Percentiles rank a stretch among this genome's conserved stretches.
These are phyloP conservation scores for Trypanosoma boissoni DNA, from an alignment of 208 protist genomes.

Conservation along the genomic window DNA sequence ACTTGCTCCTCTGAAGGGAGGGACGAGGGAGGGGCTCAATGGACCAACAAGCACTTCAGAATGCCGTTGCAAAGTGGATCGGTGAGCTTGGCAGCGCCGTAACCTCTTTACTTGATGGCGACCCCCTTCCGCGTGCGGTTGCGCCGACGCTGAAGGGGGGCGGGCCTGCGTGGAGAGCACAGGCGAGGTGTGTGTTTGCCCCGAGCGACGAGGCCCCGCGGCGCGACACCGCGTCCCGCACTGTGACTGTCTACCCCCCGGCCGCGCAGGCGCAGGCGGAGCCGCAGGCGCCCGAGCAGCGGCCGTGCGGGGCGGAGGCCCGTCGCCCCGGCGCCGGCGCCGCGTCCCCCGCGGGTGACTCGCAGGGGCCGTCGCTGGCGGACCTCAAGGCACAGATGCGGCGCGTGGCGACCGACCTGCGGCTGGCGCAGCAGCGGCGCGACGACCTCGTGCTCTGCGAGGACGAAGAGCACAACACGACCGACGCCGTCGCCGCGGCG, in stretches of 20 bases:
- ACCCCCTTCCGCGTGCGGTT: constrained; percentile 16
- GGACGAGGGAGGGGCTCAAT: no score
- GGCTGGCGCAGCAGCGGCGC: constrained; percentile 43
- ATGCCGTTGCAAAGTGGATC: constrained; percentile 7
- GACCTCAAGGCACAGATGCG: constrained; percentile 54
- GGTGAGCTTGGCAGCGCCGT: background rate
- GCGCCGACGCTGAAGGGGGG: background rate
- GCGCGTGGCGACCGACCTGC: constrained; percentile 38
- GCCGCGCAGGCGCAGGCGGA: background rate
- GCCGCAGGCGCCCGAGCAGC: background rate
- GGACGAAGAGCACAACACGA: constrained; percentile 66
- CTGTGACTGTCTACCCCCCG: constrained; percentile 4
- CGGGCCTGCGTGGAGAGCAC: background rate
- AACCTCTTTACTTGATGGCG: background rate
- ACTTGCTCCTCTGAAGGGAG: no score
- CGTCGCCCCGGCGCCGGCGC: background rate
- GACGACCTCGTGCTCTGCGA: constrained; percentile 71
- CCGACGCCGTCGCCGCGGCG: constrained; percentile 27
- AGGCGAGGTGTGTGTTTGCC: background rate
- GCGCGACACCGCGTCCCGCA: background rate
- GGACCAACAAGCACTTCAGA: background rate
- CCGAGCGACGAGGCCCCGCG: background rate
- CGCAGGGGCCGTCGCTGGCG: constrained; percentile 14
- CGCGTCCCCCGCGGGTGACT: background rate
- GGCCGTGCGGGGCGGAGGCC: no score